Evolutionary conservation across 1,139 yeast genomes (phyloP).

Genomic region (Nakaseomyces sp.): DNA sequence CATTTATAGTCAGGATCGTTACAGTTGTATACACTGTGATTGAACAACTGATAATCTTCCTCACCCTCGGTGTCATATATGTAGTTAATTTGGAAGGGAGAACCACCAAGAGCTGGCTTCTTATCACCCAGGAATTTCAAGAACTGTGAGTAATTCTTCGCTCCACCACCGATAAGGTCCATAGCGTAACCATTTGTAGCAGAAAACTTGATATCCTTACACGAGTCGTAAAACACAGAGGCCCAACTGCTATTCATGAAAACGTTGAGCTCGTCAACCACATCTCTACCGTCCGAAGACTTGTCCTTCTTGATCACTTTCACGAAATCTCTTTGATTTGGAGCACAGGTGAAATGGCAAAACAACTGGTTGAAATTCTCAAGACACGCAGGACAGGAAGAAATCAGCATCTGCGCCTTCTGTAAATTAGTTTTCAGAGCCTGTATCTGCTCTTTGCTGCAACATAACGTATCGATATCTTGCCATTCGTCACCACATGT

Average conservation of each 20-base stretch:
- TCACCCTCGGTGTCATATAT: constrained; percentile 36
- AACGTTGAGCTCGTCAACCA: constrained; percentile 66
- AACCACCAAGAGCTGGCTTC: constrained; percentile 86
- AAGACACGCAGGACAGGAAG: constrained; percentile 92
- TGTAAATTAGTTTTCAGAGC: constrained; percentile 48
- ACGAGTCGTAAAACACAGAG: constrained; percentile 61
- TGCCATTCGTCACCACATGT: constrained; percentile 70
- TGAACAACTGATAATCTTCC: constrained; percentile 22
- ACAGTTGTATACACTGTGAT: constrained; percentile 40
- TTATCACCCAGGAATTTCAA: constrained; percentile 88
- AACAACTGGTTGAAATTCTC: constrained; percentile 78
- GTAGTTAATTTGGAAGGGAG: constrained; percentile 89
- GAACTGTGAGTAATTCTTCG: constrained; percentile 60
- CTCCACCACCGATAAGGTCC: constrained; percentile 97
- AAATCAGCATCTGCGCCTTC: constrained; percentile 68
- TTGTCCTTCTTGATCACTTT: constrained; percentile 49
- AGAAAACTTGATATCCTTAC: constrained; percentile 81
- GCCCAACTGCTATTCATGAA: constrained; percentile 57
- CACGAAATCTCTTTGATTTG: constrained; percentile 69
- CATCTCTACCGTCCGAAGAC: constrained; percentile 47
- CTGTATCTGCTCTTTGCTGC: constrained; percentile 43
- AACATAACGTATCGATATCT: constrained; percentile 40
- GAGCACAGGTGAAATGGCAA: constrained; percentile 86
- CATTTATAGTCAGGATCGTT: constrained; percentile 54
- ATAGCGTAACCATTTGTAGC: constrained; percentile 95